phyloP scores from a whole-genome alignment of 371 early-diverging fungal genomes.

The Mortierella sp. region DNA sequence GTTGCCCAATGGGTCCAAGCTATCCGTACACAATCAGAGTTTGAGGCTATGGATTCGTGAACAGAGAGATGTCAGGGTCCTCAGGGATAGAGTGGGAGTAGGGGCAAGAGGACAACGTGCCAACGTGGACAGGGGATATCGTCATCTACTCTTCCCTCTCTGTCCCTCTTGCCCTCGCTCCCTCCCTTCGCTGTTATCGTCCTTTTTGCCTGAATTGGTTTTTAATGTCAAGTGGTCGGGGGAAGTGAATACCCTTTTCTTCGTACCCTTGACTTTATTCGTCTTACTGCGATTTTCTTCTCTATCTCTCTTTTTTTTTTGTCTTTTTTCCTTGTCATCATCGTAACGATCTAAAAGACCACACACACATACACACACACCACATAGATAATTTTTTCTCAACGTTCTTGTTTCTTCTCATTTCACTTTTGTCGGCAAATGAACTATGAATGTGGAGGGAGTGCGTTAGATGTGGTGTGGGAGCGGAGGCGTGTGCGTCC shows the following conservation, averaged over 20 bases:
- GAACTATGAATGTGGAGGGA: no score
- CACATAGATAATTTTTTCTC: background rate
- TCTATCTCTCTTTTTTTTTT: background rate
- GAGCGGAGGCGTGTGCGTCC: no score
- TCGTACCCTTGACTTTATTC: background rate
- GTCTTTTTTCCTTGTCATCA: background rate
- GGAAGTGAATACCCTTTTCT: background rate
- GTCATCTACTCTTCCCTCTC: background rate
- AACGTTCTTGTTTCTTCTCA: no score
- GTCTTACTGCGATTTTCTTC: background rate
- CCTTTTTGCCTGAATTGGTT: background rate
- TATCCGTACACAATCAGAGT: constrained; percentile 46
- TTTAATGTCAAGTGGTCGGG: background rate
- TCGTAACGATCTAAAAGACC: background rate
- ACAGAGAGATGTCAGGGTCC: background rate
- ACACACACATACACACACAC: background rate
- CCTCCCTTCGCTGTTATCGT: no score
- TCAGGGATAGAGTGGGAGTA: background rate
- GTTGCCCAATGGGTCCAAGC: constrained; percentile 52
- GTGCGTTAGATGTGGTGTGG: no score
- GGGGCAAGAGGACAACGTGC: no score
- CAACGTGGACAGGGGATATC: background rate
- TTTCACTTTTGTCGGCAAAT: no score
- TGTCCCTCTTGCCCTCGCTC: no score
- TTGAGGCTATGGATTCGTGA: constrained; percentile 29